These are phyloP conservation scores for Ascochyta lentis DNA, from an alignment of 2,329 filamentous ascomycete genomes.

Conservation along the genomic window DNA sequence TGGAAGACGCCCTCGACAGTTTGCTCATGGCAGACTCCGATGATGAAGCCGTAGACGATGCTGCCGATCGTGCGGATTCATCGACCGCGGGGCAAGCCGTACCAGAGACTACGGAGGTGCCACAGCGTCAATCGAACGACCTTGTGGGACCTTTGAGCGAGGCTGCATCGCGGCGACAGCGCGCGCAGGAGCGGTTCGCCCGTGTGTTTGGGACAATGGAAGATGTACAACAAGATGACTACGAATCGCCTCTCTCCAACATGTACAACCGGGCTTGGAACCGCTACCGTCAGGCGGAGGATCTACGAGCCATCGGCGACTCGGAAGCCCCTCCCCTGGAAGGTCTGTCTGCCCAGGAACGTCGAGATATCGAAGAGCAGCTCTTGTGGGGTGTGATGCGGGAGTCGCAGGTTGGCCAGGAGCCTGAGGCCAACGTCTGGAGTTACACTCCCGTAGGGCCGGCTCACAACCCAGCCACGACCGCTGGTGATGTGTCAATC, in stretches of 20 bases:
- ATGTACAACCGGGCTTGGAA: constrained; percentile 56
- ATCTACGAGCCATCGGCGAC: constrained; percentile 32
- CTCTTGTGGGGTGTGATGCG: constrained; percentile 43
- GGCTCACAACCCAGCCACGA: not conserved
- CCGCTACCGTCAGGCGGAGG: constrained; percentile 53
- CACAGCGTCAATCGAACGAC: not conserved
- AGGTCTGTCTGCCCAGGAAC: constrained; percentile 32
- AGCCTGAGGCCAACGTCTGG: constrained; percentile 30
- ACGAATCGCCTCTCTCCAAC: constrained; percentile 56
- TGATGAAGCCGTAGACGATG: constrained; percentile 16
- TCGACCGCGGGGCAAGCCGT: not conserved
- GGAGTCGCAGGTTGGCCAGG: constrained; percentile 29
- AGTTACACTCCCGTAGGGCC: constrained; percentile 25
- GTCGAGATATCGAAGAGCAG: constrained; percentile 42
- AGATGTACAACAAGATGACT: constrained; percentile 55
- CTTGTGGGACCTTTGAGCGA: constrained; percentile 19
- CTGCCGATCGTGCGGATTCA: not conserved
- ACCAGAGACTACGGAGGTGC: not conserved
- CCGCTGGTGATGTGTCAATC: constrained; percentile 5
- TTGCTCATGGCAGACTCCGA: constrained; percentile 39
- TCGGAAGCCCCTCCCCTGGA: constrained; percentile 29
- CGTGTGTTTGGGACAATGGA: constrained; percentile 56
- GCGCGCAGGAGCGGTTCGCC: constrained; percentile 36
- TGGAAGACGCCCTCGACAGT: constrained; percentile 46
- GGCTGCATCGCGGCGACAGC: constrained; percentile 28